phyloP scores from a whole-genome alignment of 2,329 filamentous ascomycete species.

The Scorias spongiosa region DNA sequence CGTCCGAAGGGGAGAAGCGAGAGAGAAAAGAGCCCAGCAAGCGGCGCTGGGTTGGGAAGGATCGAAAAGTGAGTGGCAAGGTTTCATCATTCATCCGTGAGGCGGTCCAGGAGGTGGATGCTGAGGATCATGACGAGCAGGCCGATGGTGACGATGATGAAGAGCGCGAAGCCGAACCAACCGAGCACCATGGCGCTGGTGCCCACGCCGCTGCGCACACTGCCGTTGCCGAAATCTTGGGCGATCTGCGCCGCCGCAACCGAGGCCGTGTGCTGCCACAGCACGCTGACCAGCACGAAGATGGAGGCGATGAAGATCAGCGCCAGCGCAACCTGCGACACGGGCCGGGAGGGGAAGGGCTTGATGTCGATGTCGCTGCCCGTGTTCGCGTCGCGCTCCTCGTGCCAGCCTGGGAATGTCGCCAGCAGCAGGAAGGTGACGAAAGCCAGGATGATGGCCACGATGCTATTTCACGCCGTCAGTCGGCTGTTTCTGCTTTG shows the following conservation, averaged over 20 bases:
- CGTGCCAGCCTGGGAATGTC: slow-evolving; percentile 95
- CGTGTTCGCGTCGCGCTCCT: slow-evolving; percentile 59
- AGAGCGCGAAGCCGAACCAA: slow-evolving; percentile 87
- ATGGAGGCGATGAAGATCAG: slow-evolving; percentile 66
- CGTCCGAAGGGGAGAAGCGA: not conserved
- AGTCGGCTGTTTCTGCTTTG: slow-evolving; percentile 1
- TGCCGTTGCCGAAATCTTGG: slow-evolving; percentile 82
- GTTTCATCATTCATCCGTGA: slow-evolving; percentile 27
- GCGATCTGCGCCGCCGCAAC: slow-evolving; percentile 89
- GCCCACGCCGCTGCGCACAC: slow-evolving; percentile 75
- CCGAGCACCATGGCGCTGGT: slow-evolving; percentile 91
- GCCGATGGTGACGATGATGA: slow-evolving; percentile 92
- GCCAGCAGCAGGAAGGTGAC: slow-evolving; percentile 87
- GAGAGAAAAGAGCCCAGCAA: not conserved
- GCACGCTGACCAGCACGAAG: slow-evolving; percentile 49
- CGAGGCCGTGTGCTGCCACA: slow-evolving; percentile 93
- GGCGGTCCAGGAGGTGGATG: slow-evolving; percentile 60
- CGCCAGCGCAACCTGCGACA: slow-evolving; percentile 82
- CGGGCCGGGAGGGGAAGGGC: slow-evolving; percentile 80
- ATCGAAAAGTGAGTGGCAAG: not conserved
- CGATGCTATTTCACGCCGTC: slow-evolving; percentile 47
- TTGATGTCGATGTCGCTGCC: slow-evolving; percentile 84
- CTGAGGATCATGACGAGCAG: slow-evolving; percentile 93
- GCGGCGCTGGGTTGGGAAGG: not conserved
- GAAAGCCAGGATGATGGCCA: slow-evolving; percentile 94